Conservation (phyloP, 2,329 filamentous ascomycete species). For the Microcyclosporella mali region DNA sequence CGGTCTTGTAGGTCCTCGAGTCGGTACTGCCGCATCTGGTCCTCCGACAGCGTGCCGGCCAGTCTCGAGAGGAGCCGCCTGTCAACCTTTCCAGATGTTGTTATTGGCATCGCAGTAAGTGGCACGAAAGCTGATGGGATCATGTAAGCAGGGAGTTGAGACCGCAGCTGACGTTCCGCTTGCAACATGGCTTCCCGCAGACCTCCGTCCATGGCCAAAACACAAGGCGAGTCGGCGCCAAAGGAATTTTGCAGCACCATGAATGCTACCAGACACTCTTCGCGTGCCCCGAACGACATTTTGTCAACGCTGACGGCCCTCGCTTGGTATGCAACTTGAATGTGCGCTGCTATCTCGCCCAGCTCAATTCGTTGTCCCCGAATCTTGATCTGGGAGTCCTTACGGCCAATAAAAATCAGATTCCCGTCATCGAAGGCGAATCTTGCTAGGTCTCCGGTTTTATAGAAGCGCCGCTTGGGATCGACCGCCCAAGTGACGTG, state of each 20-base stretch:
- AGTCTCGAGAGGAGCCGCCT: too few relatives aligned
- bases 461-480: neutral
- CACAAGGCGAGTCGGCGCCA: too few relatives aligned
- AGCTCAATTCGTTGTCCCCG: constrained; percentile 60
- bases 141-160: constrained; percentile 66
- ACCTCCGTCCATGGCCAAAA: too few relatives aligned
- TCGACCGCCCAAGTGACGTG: neutral
- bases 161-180: neutral
- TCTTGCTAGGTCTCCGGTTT: neutral
- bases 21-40: too few relatives aligned
- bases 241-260: constrained; percentile 40
- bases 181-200: too few relatives aligned
- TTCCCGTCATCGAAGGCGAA: neutral
- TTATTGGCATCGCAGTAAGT: constrained; percentile 60
- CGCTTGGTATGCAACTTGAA: neutral
- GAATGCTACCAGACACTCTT: constrained; percentile 1
- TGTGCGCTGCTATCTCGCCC: constrained; percentile 41
- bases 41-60: too few relatives aligned
- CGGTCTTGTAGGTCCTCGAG: too few relatives aligned
- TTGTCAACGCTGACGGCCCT: neutral
- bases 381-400: constrained; percentile 57
- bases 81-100: constrained; percentile 56
- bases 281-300: neutral
- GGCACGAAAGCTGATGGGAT: constrained; percentile 66
- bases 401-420: constrained; percentile 42